phyloP scores from a whole-genome alignment of 768 basidiomycete species.

The Tricholoma matsutake region DNA sequence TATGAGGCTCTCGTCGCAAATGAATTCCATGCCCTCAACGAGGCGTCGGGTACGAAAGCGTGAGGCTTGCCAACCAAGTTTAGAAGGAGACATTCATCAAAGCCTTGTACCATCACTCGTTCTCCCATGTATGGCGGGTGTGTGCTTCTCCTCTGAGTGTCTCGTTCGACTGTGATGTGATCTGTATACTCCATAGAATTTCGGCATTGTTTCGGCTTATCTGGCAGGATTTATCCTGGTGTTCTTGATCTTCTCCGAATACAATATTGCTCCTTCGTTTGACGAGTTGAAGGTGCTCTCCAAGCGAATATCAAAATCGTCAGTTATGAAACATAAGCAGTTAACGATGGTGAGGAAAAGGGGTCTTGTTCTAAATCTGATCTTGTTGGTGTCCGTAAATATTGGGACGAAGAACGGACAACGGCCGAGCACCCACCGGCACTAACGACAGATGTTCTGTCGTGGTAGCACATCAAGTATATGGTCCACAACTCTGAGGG shows the following conservation, averaged over 20 bases:
- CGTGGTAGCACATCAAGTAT: slow-evolving; percentile 4
- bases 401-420: slow-evolving; percentile 27
- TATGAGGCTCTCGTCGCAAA: slow-evolving; percentile 78
- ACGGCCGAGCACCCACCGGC: slow-evolving; percentile 27
- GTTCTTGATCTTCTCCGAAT: slow-evolving; percentile 60
- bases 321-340: slow-evolving; percentile 22
- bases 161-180: too few relatives aligned
- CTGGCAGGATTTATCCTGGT: slow-evolving; percentile 53
- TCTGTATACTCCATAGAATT: slow-evolving; percentile 47
- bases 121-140: slow-evolving; percentile 42
- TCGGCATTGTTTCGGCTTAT: slow-evolving; percentile 69
- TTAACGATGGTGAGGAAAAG: slow-evolving; percentile 35
- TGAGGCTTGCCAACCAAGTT: slow-evolving; percentile 63
- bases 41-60: slow-evolving; percentile 61
- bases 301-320: slow-evolving; percentile 50
- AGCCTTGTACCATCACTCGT: slow-evolving; percentile 47
- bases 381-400: slow-evolving; percentile 12
- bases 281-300: slow-evolving; percentile 52
- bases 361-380: slow-evolving; percentile 15
- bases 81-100: slow-evolving; percentile 58
- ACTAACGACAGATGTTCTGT: neutral
- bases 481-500: slow-evolving; percentile 20
- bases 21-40: slow-evolving; percentile 74
- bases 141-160: slow-evolving; percentile 11
- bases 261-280: slow-evolving; percentile 36